Percentiles rank a stretch among this genome's conserved stretches.
Conservation (phyloP, 495 filamentous ascomycete species). For the Delitschia confertaspora region DNA sequence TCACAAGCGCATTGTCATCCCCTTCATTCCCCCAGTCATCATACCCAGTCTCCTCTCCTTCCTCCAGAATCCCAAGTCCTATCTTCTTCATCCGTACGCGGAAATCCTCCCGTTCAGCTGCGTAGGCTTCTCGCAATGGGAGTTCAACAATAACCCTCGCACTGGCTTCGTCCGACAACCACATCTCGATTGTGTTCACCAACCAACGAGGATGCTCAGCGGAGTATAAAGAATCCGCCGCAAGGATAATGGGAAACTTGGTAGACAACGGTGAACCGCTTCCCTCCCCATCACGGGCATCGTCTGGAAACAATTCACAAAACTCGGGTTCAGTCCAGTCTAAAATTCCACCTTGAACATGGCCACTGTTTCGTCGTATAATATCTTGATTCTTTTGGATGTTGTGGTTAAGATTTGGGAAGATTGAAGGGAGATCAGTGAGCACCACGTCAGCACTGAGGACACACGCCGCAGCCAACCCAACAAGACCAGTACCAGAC, state of each 20-base stretch:
- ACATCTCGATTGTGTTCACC: conserved; percentile 47
- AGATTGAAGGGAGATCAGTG: conserved; percentile 64
- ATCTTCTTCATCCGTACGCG: conserved; percentile 43
- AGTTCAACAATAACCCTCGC: conserved; percentile 56
- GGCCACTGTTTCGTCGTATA: conserved; percentile 15
- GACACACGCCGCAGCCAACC: conserved; percentile 41
- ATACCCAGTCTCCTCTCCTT: conserved; percentile 56
- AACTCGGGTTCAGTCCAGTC: conserved; percentile 52
- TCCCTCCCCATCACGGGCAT: conserved; percentile 14
- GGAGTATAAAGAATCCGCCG: conserved; percentile 65
- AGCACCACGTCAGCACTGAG: conserved; percentile 41
- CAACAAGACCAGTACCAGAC: conserved; percentile 56
- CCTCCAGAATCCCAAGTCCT: conserved; percentile 46
- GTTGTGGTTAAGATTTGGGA: conserved; percentile 58
- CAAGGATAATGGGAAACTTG: conserved; percentile 54
- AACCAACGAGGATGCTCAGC: conserved; percentile 55
- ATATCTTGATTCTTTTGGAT: conserved; percentile 43
- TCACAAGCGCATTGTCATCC: conserved; percentile 43
- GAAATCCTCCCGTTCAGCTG: conserved; percentile 46
- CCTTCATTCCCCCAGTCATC: conserved; percentile 60
- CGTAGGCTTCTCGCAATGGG: conserved; percentile 54
- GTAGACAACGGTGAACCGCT: neutral
- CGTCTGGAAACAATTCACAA: neutral
- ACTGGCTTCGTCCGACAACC: conserved; percentile 41
- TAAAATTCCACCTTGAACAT: conserved; percentile 46